Percentiles rank a stretch among this genome's conserved stretches.
These are phyloP conservation scores for Heterobasidion occidentale DNA, from an alignment of 1,284 basidiomycete genomes.

Conservation along the genomic window DNA sequence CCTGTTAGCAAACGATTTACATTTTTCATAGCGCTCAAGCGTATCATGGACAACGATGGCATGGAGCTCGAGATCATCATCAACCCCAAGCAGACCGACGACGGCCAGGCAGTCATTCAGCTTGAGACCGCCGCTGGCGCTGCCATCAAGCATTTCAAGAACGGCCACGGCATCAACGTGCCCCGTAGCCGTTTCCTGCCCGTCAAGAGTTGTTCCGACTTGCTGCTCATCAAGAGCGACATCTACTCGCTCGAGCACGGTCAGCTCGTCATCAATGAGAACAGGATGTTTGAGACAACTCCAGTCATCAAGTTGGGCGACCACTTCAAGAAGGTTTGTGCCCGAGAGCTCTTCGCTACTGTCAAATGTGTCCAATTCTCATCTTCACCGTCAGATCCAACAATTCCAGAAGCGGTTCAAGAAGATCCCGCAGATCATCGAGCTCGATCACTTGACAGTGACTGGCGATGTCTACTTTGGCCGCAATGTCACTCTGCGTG, in stretches of 20 bases:
- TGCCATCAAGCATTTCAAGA: conserved; percentile 92
- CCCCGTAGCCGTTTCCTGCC: conserved; percentile 97
- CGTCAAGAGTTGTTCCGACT: conserved; percentile 87
- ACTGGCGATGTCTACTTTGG: conserved; percentile 97
- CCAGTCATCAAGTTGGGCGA: conserved; percentile 98
- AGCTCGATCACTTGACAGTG: conserved; percentile 95
- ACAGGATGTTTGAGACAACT: conserved; percentile 88
- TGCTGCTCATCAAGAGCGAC: conserved; percentile 94
- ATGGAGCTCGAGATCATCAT: conserved; percentile 88
- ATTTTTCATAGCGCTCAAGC: conserved; percentile 64
- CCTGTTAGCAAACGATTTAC: conserved; percentile 2
- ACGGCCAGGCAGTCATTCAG: conserved; percentile 82
- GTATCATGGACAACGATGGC: conserved; percentile 81
- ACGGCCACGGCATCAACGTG: conserved; percentile 93
- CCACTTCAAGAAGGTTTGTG: conserved; percentile 39
- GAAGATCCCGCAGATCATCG: conserved; percentile 90
- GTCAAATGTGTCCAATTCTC: too few species aligned
- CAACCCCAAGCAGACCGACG: conserved; percentile 83
- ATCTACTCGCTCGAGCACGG: conserved; percentile 96
- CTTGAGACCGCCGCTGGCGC: conserved; percentile 96
- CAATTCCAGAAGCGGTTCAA: conserved; percentile 98
- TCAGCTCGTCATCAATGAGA: conserved; percentile 86
- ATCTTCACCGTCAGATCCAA: conserved; percentile 57
- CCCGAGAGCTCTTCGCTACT: neutral
- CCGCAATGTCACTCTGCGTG: conserved; percentile 82